A percentile compares a stretch with the other conserved stretches of the same genome.
phyloP scores from a whole-genome alignment of 192 early-diverging fungal genomes.

The Phlyctochytrium planicorne region DNA sequence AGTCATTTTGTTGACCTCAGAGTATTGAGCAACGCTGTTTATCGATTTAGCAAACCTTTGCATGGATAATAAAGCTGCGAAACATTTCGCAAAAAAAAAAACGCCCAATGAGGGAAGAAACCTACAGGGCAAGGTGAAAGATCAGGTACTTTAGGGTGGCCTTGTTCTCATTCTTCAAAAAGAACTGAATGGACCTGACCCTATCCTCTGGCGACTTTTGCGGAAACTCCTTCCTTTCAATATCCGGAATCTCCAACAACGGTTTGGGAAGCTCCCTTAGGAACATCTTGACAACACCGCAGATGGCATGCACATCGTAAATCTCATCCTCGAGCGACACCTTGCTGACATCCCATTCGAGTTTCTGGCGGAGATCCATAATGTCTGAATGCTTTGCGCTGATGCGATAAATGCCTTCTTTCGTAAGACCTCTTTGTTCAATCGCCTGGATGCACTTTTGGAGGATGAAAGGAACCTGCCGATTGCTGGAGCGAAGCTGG shows the following conservation, averaged over 20 bases:
- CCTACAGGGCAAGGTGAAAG: slow-evolving; percentile 57
- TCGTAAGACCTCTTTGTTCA: slow-evolving; percentile 31
- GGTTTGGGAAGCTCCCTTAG: slow-evolving; percentile 64
- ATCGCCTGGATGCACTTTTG: slow-evolving; percentile 30
- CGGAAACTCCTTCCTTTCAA: slow-evolving; percentile 55
- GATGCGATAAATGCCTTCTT: slow-evolving; percentile 41
- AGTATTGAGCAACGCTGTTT: slow-evolving; percentile 44
- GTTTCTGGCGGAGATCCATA: slow-evolving; percentile 14
- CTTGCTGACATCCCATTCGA: slow-evolving; percentile 26
- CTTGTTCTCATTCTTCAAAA: slow-evolving; percentile 36
- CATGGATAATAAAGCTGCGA: neutral
- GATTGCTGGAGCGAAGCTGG: neutral
- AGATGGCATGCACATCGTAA: slow-evolving; percentile 60
- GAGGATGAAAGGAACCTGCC: slow-evolving; percentile 23
- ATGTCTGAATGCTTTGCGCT: slow-evolving; percentile 33
- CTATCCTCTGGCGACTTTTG: slow-evolving; percentile 44
- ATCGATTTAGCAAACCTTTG: slow-evolving; percentile 4
- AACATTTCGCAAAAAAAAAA: slow-evolving; percentile 2
- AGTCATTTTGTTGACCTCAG: slow-evolving; percentile 66
- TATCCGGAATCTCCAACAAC: slow-evolving; percentile 53
- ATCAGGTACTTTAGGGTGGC: slow-evolving; percentile 54
- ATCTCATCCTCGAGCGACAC: slow-evolving; percentile 31
- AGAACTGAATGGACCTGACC: slow-evolving; percentile 38
- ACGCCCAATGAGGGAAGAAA: neutral
- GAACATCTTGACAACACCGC: slow-evolving; percentile 64